These are phyloP conservation scores for Miamiensis avidus DNA, from an alignment of 169 alveolate genomes.

Conservation along the genomic window DNA sequence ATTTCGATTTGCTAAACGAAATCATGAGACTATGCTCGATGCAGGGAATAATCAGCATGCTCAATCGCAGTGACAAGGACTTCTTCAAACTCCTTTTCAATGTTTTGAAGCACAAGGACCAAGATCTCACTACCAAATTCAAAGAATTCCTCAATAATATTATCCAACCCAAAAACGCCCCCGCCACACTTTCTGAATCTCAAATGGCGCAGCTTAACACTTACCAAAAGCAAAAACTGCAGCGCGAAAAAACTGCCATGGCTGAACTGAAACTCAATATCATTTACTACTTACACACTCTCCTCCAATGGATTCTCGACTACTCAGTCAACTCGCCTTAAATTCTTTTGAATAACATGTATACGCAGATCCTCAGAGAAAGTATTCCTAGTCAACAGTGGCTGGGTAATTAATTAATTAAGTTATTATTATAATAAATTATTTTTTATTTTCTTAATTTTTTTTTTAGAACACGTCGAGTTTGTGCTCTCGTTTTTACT, in stretches of 20 bases:
- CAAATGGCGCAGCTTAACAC: background rate
- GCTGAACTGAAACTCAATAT: background rate
- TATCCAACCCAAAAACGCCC: background rate
- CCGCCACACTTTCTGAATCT: background rate
- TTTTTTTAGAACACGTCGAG: background rate
- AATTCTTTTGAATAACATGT: too few relatives aligned
- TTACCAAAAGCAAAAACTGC: too few relatives aligned
- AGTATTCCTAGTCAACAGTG: background rate
- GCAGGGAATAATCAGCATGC: background rate
- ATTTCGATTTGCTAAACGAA: background rate
- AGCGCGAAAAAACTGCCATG: background rate
- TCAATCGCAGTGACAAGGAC: background rate
- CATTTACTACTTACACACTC: background rate
- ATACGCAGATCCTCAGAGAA: background rate
- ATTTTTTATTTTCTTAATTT: background rate
- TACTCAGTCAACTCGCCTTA: background rate
- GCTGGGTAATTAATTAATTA: background rate
- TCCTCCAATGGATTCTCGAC: background rate
- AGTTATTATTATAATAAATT: too few relatives aligned
- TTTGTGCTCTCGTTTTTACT: background rate
- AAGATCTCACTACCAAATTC: background rate
- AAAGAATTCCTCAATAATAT: background rate
- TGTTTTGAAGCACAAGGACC: background rate
- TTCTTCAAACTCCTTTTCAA: background rate
- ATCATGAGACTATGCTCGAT: background rate